Percentiles rank a stretch among this genome's conserved stretches.
Evolutionary conservation across 371 early-diverging fungal species (phyloP).

Genomic region (Enterocytospora artemiae): DNA sequence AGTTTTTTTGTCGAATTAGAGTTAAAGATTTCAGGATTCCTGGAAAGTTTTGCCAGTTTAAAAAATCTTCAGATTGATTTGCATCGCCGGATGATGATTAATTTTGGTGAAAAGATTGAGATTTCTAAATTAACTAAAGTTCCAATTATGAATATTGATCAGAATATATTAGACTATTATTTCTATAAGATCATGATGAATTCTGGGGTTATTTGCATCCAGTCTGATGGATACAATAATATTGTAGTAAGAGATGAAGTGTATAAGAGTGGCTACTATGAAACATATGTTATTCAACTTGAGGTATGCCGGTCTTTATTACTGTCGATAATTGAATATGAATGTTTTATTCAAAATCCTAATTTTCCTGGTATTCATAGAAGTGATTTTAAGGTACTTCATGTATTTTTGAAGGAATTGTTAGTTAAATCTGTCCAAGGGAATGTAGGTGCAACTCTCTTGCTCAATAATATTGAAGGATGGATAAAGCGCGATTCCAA

Average conservation of each 20-base stretch:
- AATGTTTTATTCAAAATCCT: conserved; percentile 7
- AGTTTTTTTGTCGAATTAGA: too few relatives aligned
- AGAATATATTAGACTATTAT: conserved; percentile 34
- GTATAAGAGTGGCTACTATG: conserved; percentile 24
- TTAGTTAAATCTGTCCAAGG: conserved; percentile 10
- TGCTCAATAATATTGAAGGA: conserved; percentile 14
- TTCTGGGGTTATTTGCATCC: background rate
- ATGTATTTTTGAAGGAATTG: conserved; percentile 25
- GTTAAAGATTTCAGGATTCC: too few relatives aligned
- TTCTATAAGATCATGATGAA: conserved; percentile 23
- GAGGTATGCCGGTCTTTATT: conserved; percentile 35
- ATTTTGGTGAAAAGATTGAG: conserved; percentile 1
- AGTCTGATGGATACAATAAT: background rate
- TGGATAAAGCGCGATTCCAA: conserved; percentile 43
- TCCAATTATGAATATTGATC: conserved; percentile 39
- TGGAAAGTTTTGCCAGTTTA: conserved; percentile 3
- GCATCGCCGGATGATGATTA: conserved; percentile 13
- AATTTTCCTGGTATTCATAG: conserved; percentile 19
- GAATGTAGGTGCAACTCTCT: conserved; percentile 10
- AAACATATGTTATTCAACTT: conserved; percentile 18
- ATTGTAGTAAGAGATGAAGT: conserved; percentile 22
- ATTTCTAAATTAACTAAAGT: conserved; percentile 19
- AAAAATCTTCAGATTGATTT: conserved; percentile 14
- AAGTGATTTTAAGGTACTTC: conserved; percentile 33
- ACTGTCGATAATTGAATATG: conserved; percentile 42